phyloP scores from a whole-genome alignment of 2,329 filamentous ascomycete genomes.

The Shiraia bambusicola region DNA sequence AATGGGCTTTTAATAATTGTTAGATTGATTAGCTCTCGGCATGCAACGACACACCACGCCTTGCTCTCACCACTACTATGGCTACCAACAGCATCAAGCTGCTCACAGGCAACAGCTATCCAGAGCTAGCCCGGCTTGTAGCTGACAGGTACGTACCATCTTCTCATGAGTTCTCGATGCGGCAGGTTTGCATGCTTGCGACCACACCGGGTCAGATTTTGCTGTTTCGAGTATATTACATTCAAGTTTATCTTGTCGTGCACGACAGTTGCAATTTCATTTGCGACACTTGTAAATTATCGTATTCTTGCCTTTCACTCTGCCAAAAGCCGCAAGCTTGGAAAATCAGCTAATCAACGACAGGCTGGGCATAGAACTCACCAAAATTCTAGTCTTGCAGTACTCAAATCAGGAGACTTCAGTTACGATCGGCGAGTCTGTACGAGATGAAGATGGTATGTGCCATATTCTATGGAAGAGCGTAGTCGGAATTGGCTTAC shows the following conservation, averaged over 20 bases:
- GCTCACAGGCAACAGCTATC: slow-evolving; percentile 74
- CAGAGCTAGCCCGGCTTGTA: slow-evolving; percentile 68
- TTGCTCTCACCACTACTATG: slow-evolving; percentile 50
- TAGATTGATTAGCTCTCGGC: slow-evolving; percentile 14
- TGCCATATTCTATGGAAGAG: slow-evolving; percentile 4
- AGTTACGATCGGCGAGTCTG: slow-evolving; percentile 93
- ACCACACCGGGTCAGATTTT: neutral
- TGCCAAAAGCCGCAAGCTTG: neutral
- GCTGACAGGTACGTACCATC: slow-evolving; percentile 59
- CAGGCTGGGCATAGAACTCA: slow-evolving; percentile 74
- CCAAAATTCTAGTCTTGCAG: slow-evolving; percentile 77
- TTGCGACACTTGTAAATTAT: too few species aligned
- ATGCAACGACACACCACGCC: slow-evolving; percentile 20
- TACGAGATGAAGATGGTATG: slow-evolving; percentile 89
- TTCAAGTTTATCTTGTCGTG: neutral
- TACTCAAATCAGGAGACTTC: slow-evolving; percentile 87
- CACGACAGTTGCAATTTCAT: neutral
- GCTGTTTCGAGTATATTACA: neutral
- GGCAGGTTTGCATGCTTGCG: slow-evolving; percentile 9
- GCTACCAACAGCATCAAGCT: slow-evolving; percentile 74
- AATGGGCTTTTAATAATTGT: slow-evolving; percentile 16
- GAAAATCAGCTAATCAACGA: slow-evolving; percentile 19
- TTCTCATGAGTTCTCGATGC: slow-evolving; percentile 7
- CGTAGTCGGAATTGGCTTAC: slow-evolving; percentile 21
- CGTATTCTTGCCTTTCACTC: neutral